Percentiles rank a stretch among this genome's conserved stretches.
These are phyloP conservation scores for Aspergillus homomorphus DNA, from an alignment of 495 filamentous ascomycete species.

Conservation along the genomic window DNA sequence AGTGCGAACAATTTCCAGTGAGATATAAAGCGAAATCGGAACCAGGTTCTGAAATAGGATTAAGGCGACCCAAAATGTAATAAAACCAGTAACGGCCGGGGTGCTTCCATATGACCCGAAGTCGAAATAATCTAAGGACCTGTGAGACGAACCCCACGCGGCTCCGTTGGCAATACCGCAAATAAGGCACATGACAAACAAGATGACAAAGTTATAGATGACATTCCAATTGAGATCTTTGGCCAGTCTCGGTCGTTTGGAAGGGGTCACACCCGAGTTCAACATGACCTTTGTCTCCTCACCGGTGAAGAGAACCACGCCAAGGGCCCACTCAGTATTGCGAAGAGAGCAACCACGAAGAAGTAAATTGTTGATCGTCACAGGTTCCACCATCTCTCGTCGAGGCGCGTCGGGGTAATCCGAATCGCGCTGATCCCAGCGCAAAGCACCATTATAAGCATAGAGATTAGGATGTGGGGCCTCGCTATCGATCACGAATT, in stretches of 20 bases:
- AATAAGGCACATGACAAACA: slow-evolving; percentile 87
- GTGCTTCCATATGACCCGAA: slow-evolving; percentile 77
- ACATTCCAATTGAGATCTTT: slow-evolving; percentile 97
- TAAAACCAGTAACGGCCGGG: slow-evolving; percentile 78
- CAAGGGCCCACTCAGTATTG: slow-evolving; percentile 96
- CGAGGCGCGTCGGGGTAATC: slow-evolving; percentile 56
- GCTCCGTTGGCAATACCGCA: slow-evolving; percentile 81
- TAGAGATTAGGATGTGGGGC: slow-evolving; percentile 90
- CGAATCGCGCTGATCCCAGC: slow-evolving; percentile 75
- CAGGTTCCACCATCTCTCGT: slow-evolving; percentile 83
- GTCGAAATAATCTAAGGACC: slow-evolving; percentile 81
- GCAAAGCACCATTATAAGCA: slow-evolving; percentile 82
- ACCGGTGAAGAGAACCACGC: slow-evolving; percentile 94
- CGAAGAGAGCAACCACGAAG: slow-evolving; percentile 89
- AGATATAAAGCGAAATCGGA: slow-evolving; percentile 96
- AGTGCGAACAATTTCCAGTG: slow-evolving; percentile 92
- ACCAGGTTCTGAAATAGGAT: slow-evolving; percentile 99
- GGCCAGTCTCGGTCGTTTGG: slow-evolving; percentile 85
- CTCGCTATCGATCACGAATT: slow-evolving; percentile 90
- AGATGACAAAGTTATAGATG: slow-evolving; percentile 90
- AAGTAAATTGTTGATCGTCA: slow-evolving; percentile 91
- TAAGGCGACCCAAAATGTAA: slow-evolving; percentile 92
- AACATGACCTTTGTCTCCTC: slow-evolving; percentile 99
- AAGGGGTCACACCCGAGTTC: slow-evolving; percentile 95
- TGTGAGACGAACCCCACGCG: slow-evolving; percentile 69